phyloP scores from a whole-genome alignment of 257 asterid genomes.

The Solanum sitiens region DNA sequence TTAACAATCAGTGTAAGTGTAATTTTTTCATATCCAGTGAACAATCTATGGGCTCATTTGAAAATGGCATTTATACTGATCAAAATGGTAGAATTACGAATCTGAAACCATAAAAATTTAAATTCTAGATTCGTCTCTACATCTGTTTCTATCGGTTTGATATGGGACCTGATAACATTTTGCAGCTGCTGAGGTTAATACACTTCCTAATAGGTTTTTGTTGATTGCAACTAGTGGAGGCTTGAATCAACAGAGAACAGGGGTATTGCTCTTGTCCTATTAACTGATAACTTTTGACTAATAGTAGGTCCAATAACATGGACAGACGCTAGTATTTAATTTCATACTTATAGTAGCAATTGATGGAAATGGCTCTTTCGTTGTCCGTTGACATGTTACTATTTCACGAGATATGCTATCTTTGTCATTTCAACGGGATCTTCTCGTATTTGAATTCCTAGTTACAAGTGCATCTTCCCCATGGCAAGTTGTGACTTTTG shows the following conservation, averaged over 20 bases:
- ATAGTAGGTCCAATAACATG: not conserved
- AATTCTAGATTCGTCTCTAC: not conserved
- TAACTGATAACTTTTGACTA: not conserved
- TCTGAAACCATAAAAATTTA: not conserved
- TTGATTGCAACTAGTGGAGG: slow-evolving; percentile 81
- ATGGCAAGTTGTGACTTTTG: not conserved
- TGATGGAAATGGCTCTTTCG: not conserved
- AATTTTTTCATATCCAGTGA: not conserved
- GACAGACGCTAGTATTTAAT: not conserved
- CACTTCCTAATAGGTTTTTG: slow-evolving; percentile 37
- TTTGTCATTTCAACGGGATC: not conserved
- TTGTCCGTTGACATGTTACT: not conserved
- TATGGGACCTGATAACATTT: not conserved
- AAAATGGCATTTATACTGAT: not conserved
- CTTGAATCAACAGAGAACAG: slow-evolving; percentile 79
- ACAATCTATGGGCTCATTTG: not conserved
- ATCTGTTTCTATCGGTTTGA: not conserved
- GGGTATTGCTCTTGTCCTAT: slow-evolving; percentile 26
- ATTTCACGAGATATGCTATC: not conserved
- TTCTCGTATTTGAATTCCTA: not conserved
- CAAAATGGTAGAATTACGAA: not conserved
- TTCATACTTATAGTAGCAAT: not conserved
- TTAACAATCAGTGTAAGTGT: not conserved
- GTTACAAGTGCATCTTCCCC: not conserved
- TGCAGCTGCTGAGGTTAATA: slow-evolving; percentile 34